These are phyloP conservation scores for Ophiostoma quercus DNA, from an alignment of 2,329 filamentous ascomycete genomes.

Conservation along the genomic window DNA sequence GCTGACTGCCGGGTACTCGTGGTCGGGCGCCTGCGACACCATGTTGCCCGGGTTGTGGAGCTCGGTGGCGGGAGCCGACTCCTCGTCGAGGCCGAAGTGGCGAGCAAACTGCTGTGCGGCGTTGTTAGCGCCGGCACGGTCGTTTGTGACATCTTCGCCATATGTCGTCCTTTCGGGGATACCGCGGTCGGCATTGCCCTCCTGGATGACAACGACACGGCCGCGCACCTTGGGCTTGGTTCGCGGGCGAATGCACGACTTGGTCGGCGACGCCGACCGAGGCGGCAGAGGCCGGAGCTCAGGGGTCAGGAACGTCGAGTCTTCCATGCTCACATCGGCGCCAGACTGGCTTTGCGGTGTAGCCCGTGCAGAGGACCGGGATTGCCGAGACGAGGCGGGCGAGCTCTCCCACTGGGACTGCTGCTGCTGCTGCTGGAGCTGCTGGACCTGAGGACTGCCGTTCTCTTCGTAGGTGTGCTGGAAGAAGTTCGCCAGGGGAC, in stretches of 20 bases:
- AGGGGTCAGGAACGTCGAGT: constrained; percentile 38
- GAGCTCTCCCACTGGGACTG: neutral
- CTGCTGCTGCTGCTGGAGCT: neutral
- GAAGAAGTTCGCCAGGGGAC: neutral
- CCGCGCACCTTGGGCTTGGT: constrained; percentile 55
- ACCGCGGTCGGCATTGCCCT: neutral
- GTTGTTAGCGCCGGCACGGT: neutral
- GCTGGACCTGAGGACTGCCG: neutral
- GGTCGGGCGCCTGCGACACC: neutral
- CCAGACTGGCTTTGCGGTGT: constrained; percentile 6
- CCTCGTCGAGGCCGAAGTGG: constrained; percentile 24
- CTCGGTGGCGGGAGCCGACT: neutral
- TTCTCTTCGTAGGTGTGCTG: neutral
- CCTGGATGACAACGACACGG: constrained; percentile 50
- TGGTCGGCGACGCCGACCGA: constrained; percentile 50
- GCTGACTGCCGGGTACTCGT: constrained; percentile 1
- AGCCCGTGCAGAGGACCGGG: neutral
- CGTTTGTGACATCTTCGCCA: constrained; percentile 35
- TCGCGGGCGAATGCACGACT: constrained; percentile 54
- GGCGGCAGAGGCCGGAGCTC: constrained; percentile 47
- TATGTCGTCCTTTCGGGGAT: constrained; percentile 45
- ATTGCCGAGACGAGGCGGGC: neutral
- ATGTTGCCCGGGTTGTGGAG: neutral
- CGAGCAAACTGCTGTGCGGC: constrained; percentile 21
- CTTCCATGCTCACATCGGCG: constrained; percentile 28